phyloP scores from a whole-genome alignment of 2,329 filamentous ascomycete genomes.

The Cercospora nicotianae region DNA sequence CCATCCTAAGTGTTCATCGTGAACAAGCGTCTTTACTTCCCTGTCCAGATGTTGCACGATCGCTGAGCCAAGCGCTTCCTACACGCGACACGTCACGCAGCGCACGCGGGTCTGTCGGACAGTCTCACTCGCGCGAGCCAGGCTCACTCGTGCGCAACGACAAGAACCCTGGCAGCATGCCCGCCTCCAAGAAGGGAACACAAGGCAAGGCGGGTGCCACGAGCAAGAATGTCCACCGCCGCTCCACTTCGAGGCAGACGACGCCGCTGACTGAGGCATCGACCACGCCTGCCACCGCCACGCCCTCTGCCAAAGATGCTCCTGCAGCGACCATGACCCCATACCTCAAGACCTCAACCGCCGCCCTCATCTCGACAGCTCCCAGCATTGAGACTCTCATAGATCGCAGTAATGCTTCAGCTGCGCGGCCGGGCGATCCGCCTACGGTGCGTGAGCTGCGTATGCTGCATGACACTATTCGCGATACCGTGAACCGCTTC shows the following conservation, averaged over 20 bases:
- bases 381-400: conserved; percentile 69
- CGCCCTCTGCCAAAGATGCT: conserved; percentile 59
- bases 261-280: conserved; percentile 58
- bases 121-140: not conserved
- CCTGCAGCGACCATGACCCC: conserved; percentile 57
- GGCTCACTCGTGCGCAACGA: not conserved
- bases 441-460: conserved; percentile 64
- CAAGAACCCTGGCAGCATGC: conserved; percentile 23
- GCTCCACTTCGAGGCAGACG: conserved; percentile 73
- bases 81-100: conserved; percentile 1
- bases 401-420: conserved; percentile 59
- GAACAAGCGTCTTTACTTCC: not conserved
- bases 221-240: conserved; percentile 53
- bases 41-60: not conserved
- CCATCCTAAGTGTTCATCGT: not conserved
- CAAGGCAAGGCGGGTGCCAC: conserved; percentile 23
- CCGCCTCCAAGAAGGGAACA: conserved; percentile 37
- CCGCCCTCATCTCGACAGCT: conserved; percentile 53
- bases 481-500: conserved; percentile 51
- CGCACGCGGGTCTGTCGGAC: not conserved
- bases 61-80: not conserved
- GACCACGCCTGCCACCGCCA: conserved; percentile 56
- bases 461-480: conserved; percentile 65
- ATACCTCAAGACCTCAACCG: conserved; percentile 61
- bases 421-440: conserved; percentile 42